Base-by-base conservation (phyloP, 2,329 filamentous ascomycete species). In the Ilyonectria robusta region DNA sequence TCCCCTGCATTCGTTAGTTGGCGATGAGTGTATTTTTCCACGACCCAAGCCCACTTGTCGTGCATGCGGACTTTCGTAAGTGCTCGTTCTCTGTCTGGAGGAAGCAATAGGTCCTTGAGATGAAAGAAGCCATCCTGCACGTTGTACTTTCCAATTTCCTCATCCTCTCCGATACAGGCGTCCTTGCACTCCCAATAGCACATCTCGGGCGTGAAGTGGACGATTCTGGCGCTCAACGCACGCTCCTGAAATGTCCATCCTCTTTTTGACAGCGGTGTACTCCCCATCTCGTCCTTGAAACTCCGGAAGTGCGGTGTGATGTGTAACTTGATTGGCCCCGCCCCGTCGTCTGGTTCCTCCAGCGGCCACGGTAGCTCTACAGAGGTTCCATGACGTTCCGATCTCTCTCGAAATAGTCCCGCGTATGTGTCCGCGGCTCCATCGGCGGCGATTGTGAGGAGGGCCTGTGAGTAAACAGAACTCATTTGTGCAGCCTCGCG, bases 181-280 rank as follows among this genome's bases (percentile, higher is more conserved):
- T 54, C 50, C 50, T 54, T 54, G 50, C 50, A 54, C 29, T 54
- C 50, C 50, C 50, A 54, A 31, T 54, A 54, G 33, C 50, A 54
- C 50, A 54, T 54, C 19, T 54, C 50, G 29, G 50, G 50, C n/a
- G 50, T 37, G 29, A 54, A 54, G 37, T 54, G 50, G 29, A 54
- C 50, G 50, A 54, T 54, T 54, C 50, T 54, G 50, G 50, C 50
- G 50, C 50, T 54, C 50, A 54, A 54, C 50, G 33, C 35, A 15
- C 35, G 35, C 35, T 37, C 35, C 35, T 37, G 35, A 6, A 37
- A 37, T 3, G 35, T 37, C 35, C 35, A 37, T 37, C 35, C 35
- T 37, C 35, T 37, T 37, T 37, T 37, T 37, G 35, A 37, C 35
- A 37, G 8, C 35, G 35, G 35, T 15, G 35, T 37, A 54, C 50